A percentile compares a stretch with the other conserved stretches of the same genome.
phyloP scores from a whole-genome alignment of 306 rosid genomes.

The Malus domestica region ASM211411v1 NC_041802.1:3680501-3681000 shows the following conservation, averaged over 20 bases:
- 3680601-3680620: background rate
- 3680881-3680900: too few relatives aligned
- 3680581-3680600: background rate
- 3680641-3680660: background rate
- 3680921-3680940: rapidly evolving
- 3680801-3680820: too few relatives aligned
- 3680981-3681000: background rate
- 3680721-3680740: background rate
- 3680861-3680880: too few relatives aligned
- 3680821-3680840: rapidly evolving
- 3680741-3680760: background rate
- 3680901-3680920: too few relatives aligned
- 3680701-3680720: background rate
- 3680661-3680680: background rate
- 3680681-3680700: background rate
- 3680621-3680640: background rate
- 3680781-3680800: too few relatives aligned
- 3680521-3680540: background rate
- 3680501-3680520: too few relatives aligned
- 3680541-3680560: background rate
- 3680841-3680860: too few relatives aligned
- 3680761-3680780: too few relatives aligned
- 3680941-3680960: too few relatives aligned
- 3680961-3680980: background rate
- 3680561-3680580: background rate